phyloP scores from a whole-genome alignment of 768 basidiomycete genomes.

The Tylopilus balloui region DNA sequence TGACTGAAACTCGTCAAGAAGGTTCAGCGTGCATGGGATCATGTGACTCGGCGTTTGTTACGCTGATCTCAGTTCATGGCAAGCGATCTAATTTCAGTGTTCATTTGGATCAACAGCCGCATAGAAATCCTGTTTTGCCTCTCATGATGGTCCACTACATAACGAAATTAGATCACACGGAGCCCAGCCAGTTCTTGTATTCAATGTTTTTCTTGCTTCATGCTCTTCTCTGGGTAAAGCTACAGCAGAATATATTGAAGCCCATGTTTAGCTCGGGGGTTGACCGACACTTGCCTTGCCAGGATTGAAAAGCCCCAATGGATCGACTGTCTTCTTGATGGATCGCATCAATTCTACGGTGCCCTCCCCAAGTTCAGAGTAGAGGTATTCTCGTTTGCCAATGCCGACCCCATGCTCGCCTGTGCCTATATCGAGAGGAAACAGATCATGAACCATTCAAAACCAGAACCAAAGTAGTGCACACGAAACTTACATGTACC shows the following conservation, averaged over 20 bases:
- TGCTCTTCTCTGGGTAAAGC: conserved; percentile 26
- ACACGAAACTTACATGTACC: conserved; percentile 55
- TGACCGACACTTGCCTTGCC: conserved; percentile 55
- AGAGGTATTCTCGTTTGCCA: conserved; percentile 79
- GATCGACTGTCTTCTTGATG: conserved; percentile 73
- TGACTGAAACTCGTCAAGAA: no score
- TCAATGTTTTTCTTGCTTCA: conserved; percentile 12
- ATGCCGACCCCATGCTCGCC: conserved; percentile 88
- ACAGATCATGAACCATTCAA: neutral
- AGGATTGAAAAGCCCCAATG: conserved; percentile 74
- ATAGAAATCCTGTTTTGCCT: no score
- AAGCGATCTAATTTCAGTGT: no score
- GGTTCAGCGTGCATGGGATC: neutral
- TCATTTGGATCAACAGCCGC: no score
- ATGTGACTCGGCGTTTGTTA: conserved; percentile 11
- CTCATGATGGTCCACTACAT: no score
- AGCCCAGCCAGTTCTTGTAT: no score
- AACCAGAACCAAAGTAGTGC: neutral
- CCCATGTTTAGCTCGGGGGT: no score
- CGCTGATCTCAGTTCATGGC: no score
- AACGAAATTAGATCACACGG: no score
- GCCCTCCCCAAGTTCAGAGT: conserved; percentile 74
- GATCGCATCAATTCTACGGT: conserved; percentile 83
- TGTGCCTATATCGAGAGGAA: conserved; percentile 41
- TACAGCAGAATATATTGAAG: neutral